Evolutionary conservation across 2,329 filamentous ascomycete genomes (phyloP).

Genomic region (Penicillium sp.): DNA sequence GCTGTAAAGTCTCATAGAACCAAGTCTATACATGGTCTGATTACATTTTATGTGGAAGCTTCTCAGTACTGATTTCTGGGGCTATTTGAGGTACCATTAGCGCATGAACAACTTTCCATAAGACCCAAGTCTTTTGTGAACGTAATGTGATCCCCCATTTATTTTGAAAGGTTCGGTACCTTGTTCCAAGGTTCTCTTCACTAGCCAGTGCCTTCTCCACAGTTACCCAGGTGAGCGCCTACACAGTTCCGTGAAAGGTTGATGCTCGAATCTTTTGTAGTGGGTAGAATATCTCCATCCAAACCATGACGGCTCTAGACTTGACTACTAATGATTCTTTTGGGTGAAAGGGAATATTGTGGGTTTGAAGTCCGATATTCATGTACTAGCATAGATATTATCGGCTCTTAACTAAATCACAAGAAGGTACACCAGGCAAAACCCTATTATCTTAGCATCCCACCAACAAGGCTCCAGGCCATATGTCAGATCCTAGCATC

Average conservation of each 20-base stretch:
- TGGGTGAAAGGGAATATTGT: neutral
- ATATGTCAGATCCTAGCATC: constrained; percentile 4
- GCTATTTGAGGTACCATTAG: neutral
- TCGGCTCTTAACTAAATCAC: constrained; percentile 7
- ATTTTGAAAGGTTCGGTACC: too few relatives aligned
- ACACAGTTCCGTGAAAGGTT: too few relatives aligned
- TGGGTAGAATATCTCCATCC: too few relatives aligned
- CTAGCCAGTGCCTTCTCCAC: too few relatives aligned
- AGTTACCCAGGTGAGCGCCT: too few relatives aligned
- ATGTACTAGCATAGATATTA: constrained; percentile 11
- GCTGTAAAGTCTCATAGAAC: constrained; percentile 50
- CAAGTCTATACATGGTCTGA: constrained; percentile 4
- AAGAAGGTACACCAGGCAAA: constrained; percentile 16
- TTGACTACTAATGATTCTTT: too few relatives aligned
- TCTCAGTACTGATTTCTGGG: neutral
- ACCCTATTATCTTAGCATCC: constrained; percentile 9
- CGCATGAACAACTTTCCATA: neutral
- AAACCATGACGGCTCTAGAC: too few relatives aligned
- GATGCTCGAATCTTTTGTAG: too few relatives aligned
- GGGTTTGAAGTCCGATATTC: neutral
- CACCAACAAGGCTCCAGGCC: constrained; percentile 17
- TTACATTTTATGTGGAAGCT: neutral
- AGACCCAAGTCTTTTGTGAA: too few relatives aligned
- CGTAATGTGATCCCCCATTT: too few relatives aligned
- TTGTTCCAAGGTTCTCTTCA: too few relatives aligned